A percentile compares a stretch with the other conserved stretches of the same genome.
Evolutionary conservation across 176 grass and related monocot species (phyloP).

Genomic region (Olyra latifolia): DNA sequence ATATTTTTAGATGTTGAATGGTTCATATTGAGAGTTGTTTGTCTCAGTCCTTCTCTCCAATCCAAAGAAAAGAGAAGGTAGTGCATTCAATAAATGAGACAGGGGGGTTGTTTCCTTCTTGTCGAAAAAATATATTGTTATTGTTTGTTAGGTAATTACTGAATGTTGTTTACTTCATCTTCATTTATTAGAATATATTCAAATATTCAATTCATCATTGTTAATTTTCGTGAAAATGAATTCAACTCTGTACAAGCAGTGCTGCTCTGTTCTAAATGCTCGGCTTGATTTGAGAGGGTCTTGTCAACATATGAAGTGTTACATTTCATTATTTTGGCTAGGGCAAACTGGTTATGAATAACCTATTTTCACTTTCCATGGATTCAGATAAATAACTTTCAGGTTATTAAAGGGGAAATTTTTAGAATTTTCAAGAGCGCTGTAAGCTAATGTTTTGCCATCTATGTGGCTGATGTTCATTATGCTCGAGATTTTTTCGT

Average conservation of each 20-base stretch:
- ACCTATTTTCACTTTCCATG: not conserved
- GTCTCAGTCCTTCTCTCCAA: no score
- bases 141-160: not conserved
- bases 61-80: no score
- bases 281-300: not conserved
- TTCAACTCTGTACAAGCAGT: not conserved
- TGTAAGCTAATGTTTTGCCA: not conserved
- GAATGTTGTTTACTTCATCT: not conserved
- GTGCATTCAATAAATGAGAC: no score
- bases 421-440: not conserved
- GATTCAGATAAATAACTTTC: constrained; percentile 3
- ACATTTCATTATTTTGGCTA: not conserved
- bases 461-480: not conserved
- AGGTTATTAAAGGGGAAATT: not conserved
- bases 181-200: not conserved
- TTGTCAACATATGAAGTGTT: not conserved
- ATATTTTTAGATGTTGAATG: constrained; percentile 1
- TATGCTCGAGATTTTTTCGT: not conserved
- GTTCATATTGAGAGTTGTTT: not conserved
- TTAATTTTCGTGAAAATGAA: not conserved
- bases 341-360: not conserved
- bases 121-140: not conserved
- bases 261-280: not conserved
- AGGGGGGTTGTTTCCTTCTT: no score
- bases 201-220: not conserved